Base-by-base conservation (phyloP, 176 grass and related monocot species). In the Canna indica region DNA sequence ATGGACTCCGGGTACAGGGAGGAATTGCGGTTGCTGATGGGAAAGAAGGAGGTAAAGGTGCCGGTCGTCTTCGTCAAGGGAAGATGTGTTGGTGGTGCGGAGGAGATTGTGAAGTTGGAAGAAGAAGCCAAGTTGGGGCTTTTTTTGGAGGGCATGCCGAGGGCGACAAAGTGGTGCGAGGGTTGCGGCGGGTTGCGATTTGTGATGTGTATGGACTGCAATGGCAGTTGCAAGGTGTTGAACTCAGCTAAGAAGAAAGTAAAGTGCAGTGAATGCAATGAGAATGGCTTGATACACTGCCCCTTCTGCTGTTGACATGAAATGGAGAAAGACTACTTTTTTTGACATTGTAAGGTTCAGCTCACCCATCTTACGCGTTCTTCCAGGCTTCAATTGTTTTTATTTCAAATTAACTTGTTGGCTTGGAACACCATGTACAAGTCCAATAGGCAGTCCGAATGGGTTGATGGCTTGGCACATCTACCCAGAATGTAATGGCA, bases 1-100 rank as follows among this genome's bases (percentile, higher is more conserved):
- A 99, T 99, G 94, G 94, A 99, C 81, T 90, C 89, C 13, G 94
- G 94, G 3, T 99, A 99, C 81, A 84, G 79, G 61, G 89, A 99
- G 84, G 94, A 99, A 79, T 64, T 99, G 36, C 81, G 84, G 75
- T 29, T 83, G 59, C 79, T 99, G 79, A 81, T 99, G 84, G 82
- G 79, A 34, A 73, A 66, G 20, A 75, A 67, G 77, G 86, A 87
- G 68, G 78, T 93, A 26, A 86, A 82, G 68, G 89, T 93, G 47
- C 94, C 94, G 3, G 56, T 84, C 7, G 81, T 90, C 75, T 99
- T 99, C 78, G 82, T 99, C 57, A 84, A 86, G 25, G 86, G 89
- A 5, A 70, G 67, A 59, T 82, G 87, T 30, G 77, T 99, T 2
- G 94, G 94, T 42, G 86, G 89, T 59, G 67, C 77, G 0, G 86